Evolutionary conservation across 805 yeast genomes (phyloP), one percentile per base, ranked within the genome.

Genomic region (Lachancea waltii): DNA sequence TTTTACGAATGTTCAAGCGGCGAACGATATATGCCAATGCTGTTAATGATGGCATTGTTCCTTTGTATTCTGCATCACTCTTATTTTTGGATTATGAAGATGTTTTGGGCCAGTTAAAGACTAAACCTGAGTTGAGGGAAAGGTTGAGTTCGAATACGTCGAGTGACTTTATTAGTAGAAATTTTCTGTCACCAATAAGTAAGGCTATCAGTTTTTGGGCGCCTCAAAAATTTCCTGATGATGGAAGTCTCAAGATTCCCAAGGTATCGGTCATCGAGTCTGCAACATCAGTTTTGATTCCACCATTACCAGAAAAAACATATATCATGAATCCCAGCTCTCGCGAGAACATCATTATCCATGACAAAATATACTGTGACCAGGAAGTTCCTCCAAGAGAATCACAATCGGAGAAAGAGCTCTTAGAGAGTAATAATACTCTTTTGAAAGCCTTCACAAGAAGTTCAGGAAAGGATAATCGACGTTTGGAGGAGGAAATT

Each of bases 1-100:
- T 80, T 0, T 59, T 84, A 36, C 69, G 70, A 41, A 61, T 56
- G 44, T 84, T 84, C 54, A 65, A 60, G 36, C 67, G 82, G 38
- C 65, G 95, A 50, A 82, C 90, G 0, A 59, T 81, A 1, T 84
- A 84, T 56, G 87, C 90, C 1, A 84, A 84, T 56, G 78, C 79
- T 0, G 60, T 78, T 4, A 79, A 84, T 54, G 95, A 84, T 60
- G 95, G 92, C 2, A 80, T 84, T 24, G 94, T 84, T 0, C 92
- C 94, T 0, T 64, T 84, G 38, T 68, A 89, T 41, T 81, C 92
- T 0, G 71, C 86, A 0, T 79, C 86, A 0, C 54, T 84, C 36
- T 60, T 84, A 18, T 84, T 73, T 53, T 47, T 84, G 20, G 90
- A 84, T 54, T 81, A 79, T 63, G 72, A 72, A 44, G 84, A 75